Conservation (phyloP, 148 eudicot genomes). For the Diospyros kaki region DNA sequence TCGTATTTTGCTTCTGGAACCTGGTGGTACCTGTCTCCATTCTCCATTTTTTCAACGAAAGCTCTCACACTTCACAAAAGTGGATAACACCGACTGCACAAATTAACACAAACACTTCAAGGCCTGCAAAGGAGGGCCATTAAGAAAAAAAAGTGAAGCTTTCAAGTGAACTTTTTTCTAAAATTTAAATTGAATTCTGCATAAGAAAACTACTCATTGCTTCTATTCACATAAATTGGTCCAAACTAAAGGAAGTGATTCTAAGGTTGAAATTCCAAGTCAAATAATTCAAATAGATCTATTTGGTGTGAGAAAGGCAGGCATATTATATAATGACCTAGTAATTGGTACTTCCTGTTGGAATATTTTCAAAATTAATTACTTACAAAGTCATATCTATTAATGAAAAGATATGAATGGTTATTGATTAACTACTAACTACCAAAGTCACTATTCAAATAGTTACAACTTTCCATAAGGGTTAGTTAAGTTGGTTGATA, state of each 20-base stretch:
- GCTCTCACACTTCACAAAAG: not conserved
- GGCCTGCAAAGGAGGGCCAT: not conserved
- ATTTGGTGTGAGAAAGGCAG: not conserved
- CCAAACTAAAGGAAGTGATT: not conserved
- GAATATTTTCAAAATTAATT: no score
- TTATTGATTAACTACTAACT: no score
- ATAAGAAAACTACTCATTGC: not conserved
- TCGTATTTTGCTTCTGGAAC: conserved; percentile 47
- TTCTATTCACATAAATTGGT: not conserved
- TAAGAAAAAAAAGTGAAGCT: not conserved
- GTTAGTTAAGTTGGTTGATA: no score
- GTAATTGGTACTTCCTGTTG: no score
- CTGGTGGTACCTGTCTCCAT: conserved; percentile 27
- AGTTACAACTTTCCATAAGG: no score
- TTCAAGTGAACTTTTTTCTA: not conserved
- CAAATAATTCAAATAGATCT: not conserved
- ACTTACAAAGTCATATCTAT: no score
- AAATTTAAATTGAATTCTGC: not conserved
- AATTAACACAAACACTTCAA: not conserved
- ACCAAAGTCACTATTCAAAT: no score
- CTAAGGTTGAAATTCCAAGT: not conserved
- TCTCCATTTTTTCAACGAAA: conserved; percentile 38
- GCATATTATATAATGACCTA: no score
- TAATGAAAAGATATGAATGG: no score
- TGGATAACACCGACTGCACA: not conserved